These are phyloP conservation scores for Chytridium lagenaria DNA, from an alignment of 371 early-diverging fungal genomes.

Conservation along the genomic window DNA sequence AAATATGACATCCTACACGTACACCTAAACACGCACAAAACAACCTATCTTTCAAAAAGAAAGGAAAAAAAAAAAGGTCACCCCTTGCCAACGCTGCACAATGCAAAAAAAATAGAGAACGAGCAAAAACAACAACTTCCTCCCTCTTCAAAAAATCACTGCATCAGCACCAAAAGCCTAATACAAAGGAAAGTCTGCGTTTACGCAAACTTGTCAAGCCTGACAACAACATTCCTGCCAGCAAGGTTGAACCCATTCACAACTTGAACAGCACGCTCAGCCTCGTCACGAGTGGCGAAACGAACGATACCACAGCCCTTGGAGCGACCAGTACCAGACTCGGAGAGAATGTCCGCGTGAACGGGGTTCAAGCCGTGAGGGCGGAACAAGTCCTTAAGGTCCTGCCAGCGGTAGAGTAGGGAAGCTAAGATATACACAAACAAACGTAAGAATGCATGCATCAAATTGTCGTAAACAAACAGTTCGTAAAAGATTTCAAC, in stretches of 20 bases:
- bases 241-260: constrained; percentile 46
- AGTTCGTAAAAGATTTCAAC: no score
- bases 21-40: no score
- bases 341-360: constrained; percentile 52
- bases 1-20: no score
- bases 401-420: constrained; percentile 58
- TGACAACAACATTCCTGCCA: constrained; percentile 50
- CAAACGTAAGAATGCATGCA: background rate
- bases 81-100: no score
- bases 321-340: constrained; percentile 51
- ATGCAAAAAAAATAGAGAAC: no score
- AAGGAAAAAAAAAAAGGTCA: no score
- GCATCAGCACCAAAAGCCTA: no score
- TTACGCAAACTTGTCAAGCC: constrained; percentile 52
- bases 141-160: no score
- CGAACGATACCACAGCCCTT: constrained; percentile 68
- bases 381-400: constrained; percentile 57
- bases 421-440: constrained; percentile 37
- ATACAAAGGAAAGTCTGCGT: no score
- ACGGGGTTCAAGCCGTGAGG: constrained; percentile 50
- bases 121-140: no score
- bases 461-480: background rate
- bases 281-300: constrained; percentile 70
- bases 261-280: constrained; percentile 51
- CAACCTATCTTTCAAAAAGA: no score